Evolutionary conservation across 2,329 filamentous ascomycete genomes (phyloP).

Genomic region (Claviceps cyperi): DNA sequence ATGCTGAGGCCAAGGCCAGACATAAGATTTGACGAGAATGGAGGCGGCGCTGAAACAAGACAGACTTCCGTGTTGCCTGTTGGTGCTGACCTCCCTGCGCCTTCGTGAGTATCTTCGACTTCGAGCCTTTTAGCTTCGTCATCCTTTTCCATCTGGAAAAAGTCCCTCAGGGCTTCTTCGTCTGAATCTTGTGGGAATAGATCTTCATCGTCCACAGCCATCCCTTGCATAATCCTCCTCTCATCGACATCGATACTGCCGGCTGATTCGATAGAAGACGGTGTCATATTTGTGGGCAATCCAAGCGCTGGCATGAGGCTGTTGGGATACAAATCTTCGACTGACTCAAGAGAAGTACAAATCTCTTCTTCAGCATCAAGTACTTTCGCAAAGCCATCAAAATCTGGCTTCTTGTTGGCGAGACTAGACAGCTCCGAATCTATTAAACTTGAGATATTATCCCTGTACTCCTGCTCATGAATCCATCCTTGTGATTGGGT

Average conservation of each 20-base stretch:
- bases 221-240: conserved; percentile 32
- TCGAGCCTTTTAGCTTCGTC: neutral
- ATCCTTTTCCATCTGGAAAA: conserved; percentile 6
- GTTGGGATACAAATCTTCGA: conserved; percentile 71
- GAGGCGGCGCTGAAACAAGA: neutral
- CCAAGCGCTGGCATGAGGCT: conserved; percentile 40
- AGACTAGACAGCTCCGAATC: conserved; percentile 42
- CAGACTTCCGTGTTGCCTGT: neutral
- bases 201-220: conserved; percentile 33
- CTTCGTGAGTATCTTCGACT: neutral
- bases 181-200: conserved; percentile 39
- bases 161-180: conserved; percentile 28
- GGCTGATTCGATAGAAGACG: conserved; percentile 16
- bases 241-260: conserved; percentile 53
- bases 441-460: conserved; percentile 49
- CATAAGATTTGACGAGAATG: neutral
- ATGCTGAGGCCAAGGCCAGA: conserved; percentile 29
- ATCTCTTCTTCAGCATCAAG: conserved; percentile 41
- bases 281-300: conserved; percentile 27
- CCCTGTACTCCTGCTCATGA: conserved; percentile 71
- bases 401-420: conserved; percentile 30
- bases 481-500: conserved; percentile 73
- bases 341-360: conserved; percentile 68
- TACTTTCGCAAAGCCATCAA: conserved; percentile 50
- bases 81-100: neutral